Base-by-base conservation (phyloP, 2,329 filamentous ascomycete genomes). In the Ceratocystis diversiconidia region DNA sequence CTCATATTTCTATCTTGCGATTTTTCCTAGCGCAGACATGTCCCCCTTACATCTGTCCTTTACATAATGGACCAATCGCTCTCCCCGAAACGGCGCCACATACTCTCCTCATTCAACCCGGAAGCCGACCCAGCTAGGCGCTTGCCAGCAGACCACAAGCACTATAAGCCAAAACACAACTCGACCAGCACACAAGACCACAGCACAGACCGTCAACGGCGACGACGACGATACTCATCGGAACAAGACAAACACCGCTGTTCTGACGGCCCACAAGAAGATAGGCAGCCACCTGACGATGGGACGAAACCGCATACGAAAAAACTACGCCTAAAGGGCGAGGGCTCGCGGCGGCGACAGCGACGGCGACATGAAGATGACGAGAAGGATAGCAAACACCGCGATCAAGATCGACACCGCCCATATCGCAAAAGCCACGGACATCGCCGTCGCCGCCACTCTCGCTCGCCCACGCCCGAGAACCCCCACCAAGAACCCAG, bases 21-120 rank as follows among this genome's bases (percentile, higher is more conserved):
- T 28, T 25, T 55, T 48, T 19, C 19, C 17, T 19, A 19, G 44
- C 5, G 17, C 8, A 41, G 36, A 12, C 36, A 41, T 12, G 36
- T 41, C 3, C 8, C 43, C 44, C 15, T 19, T 19, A 2, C 44
- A 8, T 15, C 25, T 28, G 19, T 12, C 50, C 6, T 15, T 25
- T 44, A 12, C 32, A 61, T 52, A 32, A 67, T 68, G 48, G 64
- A 68, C 30, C 63, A 50, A 17, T 61, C 61, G n/a, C 36, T 48
- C 15, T 77, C 76, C 30, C 74, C 76, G 36, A 74, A 72, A 69
- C 72, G 79, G 71, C 77, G 78, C n/a, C 78, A 77, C 57, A 79
- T 81, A 22, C 73, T 81, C 19, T 78, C 77, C 5, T 81, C 79
- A 5, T 78, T 79, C 70, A 79, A 80, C 68, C 76, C 73, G 5